Conservation (phyloP, 1,284 basidiomycete genomes). For the Marasmius oreades region DNA sequence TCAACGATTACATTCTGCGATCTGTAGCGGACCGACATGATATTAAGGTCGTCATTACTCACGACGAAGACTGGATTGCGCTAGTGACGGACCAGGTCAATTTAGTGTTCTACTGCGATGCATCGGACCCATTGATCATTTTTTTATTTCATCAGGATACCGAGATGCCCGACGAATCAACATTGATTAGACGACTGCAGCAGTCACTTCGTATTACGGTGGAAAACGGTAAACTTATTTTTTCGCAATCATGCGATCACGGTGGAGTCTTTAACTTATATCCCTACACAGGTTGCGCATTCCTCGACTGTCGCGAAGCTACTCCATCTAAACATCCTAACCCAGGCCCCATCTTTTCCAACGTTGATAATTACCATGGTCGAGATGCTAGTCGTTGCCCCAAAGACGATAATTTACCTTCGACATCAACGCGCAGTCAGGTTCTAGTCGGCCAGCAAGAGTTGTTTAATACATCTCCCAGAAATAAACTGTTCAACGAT, state of each 20-base stretch:
- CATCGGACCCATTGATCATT: neutral
- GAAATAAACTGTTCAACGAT: no score
- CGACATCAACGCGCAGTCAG: no score
- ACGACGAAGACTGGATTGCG: constrained; percentile 1
- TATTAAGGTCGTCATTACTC: neutral
- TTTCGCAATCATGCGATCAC: neutral
- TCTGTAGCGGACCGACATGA: neutral
- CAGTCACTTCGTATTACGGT: neutral
- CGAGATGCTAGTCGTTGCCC: no score
- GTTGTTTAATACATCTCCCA: no score
- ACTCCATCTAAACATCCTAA: no score
- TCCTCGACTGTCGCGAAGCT: no score
- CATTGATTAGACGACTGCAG: neutral
- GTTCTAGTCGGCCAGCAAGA: no score
- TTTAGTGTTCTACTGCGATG: neutral
- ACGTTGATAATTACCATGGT: no score
- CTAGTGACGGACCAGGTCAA: neutral
- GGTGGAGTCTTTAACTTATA: no score
- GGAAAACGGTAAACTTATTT: neutral
- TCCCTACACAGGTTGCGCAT: no score
- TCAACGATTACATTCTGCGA: constrained; percentile 5
- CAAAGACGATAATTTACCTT: no score
- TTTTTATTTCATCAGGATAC: neutral
- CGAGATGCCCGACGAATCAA: neutral
- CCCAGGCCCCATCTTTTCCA: no score